Base-by-base conservation (phyloP, 1,139 yeast genomes). In the Meyerozyma carpophila region DNA sequence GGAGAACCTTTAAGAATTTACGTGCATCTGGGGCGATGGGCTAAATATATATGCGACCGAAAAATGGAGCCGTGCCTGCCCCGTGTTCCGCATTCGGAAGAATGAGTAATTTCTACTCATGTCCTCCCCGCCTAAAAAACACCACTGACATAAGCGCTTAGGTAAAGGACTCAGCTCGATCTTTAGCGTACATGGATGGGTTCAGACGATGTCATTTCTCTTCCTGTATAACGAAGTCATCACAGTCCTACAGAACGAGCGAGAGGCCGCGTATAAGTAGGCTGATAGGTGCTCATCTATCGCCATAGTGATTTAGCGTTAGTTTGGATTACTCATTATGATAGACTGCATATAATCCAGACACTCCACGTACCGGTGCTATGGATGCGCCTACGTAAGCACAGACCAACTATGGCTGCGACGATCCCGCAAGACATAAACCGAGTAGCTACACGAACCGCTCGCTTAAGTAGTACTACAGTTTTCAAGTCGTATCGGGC, bases 171-270 rank as follows among this genome's bases (percentile, higher is more conserved):
- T 34, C 37, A 34, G 37, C n/a, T n/a, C n/a, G n/a, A n/a, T n/a
- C n/a, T n/a, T n/a, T n/a, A n/a, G n/a, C n/a, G n/a, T n/a, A n/a
- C 37, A 20, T 20, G 37, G 25, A 32, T 18, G 4, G 37, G 13
- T 34, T 34, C 37, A 34, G n/a, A 34, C 37, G 37, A 34, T 34
- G 37, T 34, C 37, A 4, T 34, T 16, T 24, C 37, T 34, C 37
- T 34, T 34, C 37, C 37, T 34, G 16, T 8, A 18, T 31, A 16
- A 2, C 20, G 34, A 21, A 5, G 9, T 31, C 34, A 31, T 31
- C 34, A 31, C 9, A 5, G 34, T 13, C 34, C 34, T 31, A 3
- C 8, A 13, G 16, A 16, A 8, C 34, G 21, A 16, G 16, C 16
- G 34, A 3, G 8, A 8, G 3, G 6, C 16, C 3, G 16, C 16